Conservation (phyloP, 2,329 filamentous ascomycete genomes). For the Arthrobotrys iridis region DNA sequence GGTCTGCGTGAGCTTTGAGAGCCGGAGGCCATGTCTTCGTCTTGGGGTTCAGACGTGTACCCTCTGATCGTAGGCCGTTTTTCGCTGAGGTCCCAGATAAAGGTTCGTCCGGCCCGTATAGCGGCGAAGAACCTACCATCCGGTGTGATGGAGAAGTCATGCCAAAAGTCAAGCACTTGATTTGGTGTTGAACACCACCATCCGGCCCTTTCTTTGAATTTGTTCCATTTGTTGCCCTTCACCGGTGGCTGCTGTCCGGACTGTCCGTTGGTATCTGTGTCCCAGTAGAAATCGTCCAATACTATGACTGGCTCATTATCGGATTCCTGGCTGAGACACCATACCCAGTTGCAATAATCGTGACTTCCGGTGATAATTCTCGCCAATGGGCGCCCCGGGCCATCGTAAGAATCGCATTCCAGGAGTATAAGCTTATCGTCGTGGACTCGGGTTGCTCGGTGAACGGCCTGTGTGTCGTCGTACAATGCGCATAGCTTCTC, state of each 20-base stretch:
- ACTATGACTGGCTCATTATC: slow-evolving; percentile 55
- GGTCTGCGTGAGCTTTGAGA: neutral
- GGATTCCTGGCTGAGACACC: slow-evolving; percentile 53
- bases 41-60: slow-evolving; percentile 20
- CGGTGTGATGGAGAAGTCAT: slow-evolving; percentile 54
- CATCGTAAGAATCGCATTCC: neutral
- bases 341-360: slow-evolving; percentile 58
- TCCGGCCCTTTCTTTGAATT: slow-evolving; percentile 56
- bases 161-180: slow-evolving; percentile 58
- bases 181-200: slow-evolving; percentile 58
- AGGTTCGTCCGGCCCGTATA: slow-evolving; percentile 56
- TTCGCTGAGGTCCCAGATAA: slow-evolving; percentile 57
- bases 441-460: slow-evolving; percentile 57
- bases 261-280: slow-evolving; percentile 34
- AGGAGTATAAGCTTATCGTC: slow-evolving; percentile 55
- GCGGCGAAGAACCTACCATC: slow-evolving; percentile 56
- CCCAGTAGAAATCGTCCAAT: slow-evolving; percentile 58
- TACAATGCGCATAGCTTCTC: slow-evolving; percentile 56
- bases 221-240: slow-evolving; percentile 55
- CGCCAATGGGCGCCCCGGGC: neutral
- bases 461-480: slow-evolving; percentile 56
- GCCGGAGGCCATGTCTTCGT: neutral
- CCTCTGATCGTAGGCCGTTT: slow-evolving; percentile 36
- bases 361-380: slow-evolving; percentile 56
- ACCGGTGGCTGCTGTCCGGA: neutral